Conservation (phyloP, 805 yeast species). For the Starmerella powellii region DNA sequence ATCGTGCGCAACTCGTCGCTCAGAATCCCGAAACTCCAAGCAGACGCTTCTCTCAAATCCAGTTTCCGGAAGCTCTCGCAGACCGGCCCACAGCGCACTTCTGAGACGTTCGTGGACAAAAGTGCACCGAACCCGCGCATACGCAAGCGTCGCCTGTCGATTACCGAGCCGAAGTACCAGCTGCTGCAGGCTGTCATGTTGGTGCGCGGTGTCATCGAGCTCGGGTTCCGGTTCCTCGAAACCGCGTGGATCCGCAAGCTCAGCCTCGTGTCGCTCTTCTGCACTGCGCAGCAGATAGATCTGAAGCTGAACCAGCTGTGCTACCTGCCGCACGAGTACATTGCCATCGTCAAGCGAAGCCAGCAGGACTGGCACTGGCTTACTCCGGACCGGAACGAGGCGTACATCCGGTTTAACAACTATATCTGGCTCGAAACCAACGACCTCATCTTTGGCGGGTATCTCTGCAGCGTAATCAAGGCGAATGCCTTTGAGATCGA, state of each 20-base stretch:
- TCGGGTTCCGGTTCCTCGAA: conserved; percentile 26
- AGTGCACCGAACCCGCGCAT: too few relatives aligned
- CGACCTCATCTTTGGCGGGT: conserved; percentile 64
- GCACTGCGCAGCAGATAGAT: conserved; percentile 71
- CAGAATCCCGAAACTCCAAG: conserved; percentile 22
- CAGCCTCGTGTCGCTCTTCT: conserved; percentile 32
- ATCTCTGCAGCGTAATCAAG: conserved; percentile 38
- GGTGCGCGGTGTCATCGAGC: conserved; percentile 27
- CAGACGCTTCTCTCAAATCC: too few relatives aligned
- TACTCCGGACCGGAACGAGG: conserved; percentile 34
- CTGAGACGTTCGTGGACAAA: too few relatives aligned
- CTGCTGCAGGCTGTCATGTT: conserved; percentile 20
- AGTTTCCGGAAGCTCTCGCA: too few relatives aligned
- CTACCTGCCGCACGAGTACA: conserved; percentile 68
- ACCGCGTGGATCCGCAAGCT: conserved; percentile 16
- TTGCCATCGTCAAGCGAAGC: conserved; percentile 38
- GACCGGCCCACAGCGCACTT: too few relatives aligned
- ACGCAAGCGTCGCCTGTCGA: too few relatives aligned
- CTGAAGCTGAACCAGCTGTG: conserved; percentile 62
- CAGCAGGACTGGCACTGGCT: conserved; percentile 29
- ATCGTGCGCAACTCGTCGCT: conserved; percentile 23
- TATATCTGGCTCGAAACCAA: conserved; percentile 77
- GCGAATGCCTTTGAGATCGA: conserved; percentile 21
- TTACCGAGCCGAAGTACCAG: conserved; percentile 1
- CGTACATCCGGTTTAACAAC: conserved; percentile 59